phyloP scores from a whole-genome alignment of 148 eudicot species.

The Rhododendron vialii region DNA sequence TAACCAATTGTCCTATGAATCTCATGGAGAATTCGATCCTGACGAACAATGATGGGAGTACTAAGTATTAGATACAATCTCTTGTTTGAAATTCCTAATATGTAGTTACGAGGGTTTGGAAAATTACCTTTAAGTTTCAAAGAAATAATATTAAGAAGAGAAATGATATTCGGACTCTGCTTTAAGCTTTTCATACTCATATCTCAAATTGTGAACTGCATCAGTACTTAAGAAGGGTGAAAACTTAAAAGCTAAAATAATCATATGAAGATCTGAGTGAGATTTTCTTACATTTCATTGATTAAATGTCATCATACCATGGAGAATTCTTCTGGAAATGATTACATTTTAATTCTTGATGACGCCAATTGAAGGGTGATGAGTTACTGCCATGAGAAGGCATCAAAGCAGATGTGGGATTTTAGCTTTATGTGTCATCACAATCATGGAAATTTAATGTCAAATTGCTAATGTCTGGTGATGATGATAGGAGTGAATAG shows the following conservation, averaged over 20 bases:
- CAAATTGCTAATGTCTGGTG: background rate
- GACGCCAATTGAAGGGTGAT: background rate
- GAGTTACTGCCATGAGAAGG: background rate
- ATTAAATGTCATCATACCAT: background rate
- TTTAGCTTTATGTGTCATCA: background rate
- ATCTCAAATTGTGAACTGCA: too few species aligned
- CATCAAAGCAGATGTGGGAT: background rate
- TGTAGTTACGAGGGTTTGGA: too few species aligned
- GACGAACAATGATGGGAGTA: too few species aligned
- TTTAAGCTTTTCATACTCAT: too few species aligned
- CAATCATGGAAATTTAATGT: background rate
- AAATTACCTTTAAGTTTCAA: too few species aligned
- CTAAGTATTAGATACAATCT: background rate
- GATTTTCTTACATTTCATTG: background rate
- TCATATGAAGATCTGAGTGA: background rate
- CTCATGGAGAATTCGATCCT: too few species aligned
- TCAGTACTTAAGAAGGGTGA: too few species aligned
- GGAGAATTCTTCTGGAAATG: background rate
- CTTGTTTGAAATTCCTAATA: background rate
- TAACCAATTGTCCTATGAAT: too few species aligned
- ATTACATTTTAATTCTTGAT: background rate
- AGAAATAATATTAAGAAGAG: too few species aligned
- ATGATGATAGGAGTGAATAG: background rate
- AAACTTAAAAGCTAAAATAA: background rate
- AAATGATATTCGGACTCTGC: too few species aligned